Conservation (phyloP, 225 moss, liverwort and hornwort genomes). For the Bryum argenteum region DNA sequence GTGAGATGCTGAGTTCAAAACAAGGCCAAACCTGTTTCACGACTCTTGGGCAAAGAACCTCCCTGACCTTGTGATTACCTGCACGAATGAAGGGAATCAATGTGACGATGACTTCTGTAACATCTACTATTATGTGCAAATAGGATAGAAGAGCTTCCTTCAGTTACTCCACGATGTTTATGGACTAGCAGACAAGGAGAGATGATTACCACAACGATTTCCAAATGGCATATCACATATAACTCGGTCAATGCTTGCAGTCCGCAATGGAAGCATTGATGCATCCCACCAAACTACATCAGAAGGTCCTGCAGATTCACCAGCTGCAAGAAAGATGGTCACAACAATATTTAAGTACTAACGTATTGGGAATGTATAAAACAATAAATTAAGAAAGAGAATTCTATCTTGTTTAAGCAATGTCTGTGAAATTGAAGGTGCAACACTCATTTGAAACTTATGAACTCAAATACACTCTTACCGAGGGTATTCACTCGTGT, state of each 20-base stretch:
- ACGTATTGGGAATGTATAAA: slow-evolving; percentile 11
- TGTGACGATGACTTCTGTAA: slow-evolving; percentile 15
- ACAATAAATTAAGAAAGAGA: slow-evolving; percentile 9
- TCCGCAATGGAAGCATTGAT: slow-evolving; percentile 69
- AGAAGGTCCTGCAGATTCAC: slow-evolving; percentile 54
- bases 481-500: slow-evolving; percentile 67
- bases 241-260: slow-evolving; percentile 73
- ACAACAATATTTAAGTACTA: slow-evolving; percentile 19
- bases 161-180: neutral
- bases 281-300: slow-evolving; percentile 83
- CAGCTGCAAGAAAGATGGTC: slow-evolving; percentile 36
- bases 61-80: slow-evolving; percentile 84
- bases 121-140: slow-evolving; percentile 3
- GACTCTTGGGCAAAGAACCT: slow-evolving; percentile 82
- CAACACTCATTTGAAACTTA: too few species aligned
- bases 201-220: slow-evolving; percentile 68
- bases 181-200: slow-evolving; percentile 16
- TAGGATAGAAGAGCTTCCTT: slow-evolving; percentile 10
- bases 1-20: slow-evolving; percentile 21
- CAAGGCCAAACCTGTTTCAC: slow-evolving; percentile 67
- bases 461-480: slow-evolving; percentile 22
- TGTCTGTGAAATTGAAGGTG: slow-evolving; percentile 3
- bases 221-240: slow-evolving; percentile 90
- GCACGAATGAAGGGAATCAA: slow-evolving; percentile 22
- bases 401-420: neutral